Evolutionary conservation across 768 basidiomycete genomes (phyloP), one percentile per base, ranked within the genome.

Genomic region (Peribolospora baueri): DNA sequence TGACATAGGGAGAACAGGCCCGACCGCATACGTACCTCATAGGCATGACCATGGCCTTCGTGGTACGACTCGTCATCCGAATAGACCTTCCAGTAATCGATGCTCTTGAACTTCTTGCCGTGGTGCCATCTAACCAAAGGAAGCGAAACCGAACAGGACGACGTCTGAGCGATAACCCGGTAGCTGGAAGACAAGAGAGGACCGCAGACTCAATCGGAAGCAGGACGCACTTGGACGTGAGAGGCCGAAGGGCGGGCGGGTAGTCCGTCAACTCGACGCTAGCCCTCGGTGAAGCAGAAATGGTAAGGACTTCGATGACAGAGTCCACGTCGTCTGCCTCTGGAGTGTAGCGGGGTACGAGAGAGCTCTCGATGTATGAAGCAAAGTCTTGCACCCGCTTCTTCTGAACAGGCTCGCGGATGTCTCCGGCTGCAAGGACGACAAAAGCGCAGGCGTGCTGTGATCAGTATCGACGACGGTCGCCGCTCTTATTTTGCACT

Each of bases 301-400:
- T 64, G 2, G 68, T 76, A 10, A 73, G 61, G n/a, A 64, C 57
- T 14, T 66, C 64, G 46, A 63, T 60, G 42, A 63, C 48, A 3
- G 55, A 50, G 50, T 53, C 55, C 0, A 60, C 48, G 7, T 47
- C 46, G 38, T 48, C 13, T 7, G 42, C 11, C 25, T n/a, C 13
- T 7, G 62, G 62, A 10, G 63, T 64, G 52, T 63, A 64, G 52
- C 60, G 59, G 52, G 59, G 60, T 4, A 64, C 56, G 10, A 61
- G 52, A n/a, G 59, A 58, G 3, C 57, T 56, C 25, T 57, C 54
- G 3, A 50, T 14, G 51, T 64, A 63, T 0, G 42, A 49, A 3
- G 60, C 61, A 9, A 64, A 56, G 13, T 53, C 53, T 40, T 55
- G 6, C 9, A 64, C 51, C 3, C 62, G 51, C 1, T 49, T 48